phyloP scores from a whole-genome alignment of 2,329 filamentous ascomycete species.

The Phyllosticta capitalensis region DNA sequence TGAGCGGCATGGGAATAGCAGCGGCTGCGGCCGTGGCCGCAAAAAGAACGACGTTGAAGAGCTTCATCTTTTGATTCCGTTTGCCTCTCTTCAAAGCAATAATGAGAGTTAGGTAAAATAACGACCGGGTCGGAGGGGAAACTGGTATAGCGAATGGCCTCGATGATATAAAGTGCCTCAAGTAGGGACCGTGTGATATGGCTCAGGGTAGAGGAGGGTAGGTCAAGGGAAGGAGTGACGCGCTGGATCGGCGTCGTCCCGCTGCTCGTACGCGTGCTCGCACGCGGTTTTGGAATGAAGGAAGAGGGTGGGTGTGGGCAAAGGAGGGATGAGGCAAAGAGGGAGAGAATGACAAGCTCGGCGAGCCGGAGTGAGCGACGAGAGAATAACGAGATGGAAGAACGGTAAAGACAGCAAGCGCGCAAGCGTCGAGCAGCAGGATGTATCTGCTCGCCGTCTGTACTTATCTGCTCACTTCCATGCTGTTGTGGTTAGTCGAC shows the following conservation, averaged over 20 bases:
- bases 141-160: background rate
- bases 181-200: background rate
- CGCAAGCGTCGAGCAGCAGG: background rate
- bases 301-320: background rate
- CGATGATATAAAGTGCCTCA: background rate
- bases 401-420: background rate
- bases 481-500: background rate
- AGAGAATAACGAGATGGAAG: background rate
- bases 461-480: background rate
- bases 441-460: background rate
- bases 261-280: background rate
- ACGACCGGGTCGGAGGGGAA: background rate
- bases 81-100: background rate
- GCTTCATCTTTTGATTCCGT: background rate
- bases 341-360: background rate
- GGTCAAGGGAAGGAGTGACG: background rate
- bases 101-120: background rate
- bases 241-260: background rate
- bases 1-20: background rate
- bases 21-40: background rate
- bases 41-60: background rate
- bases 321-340: background rate
- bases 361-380: background rate
- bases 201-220: background rate
- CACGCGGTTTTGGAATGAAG: constrained; percentile 1